A percentile compares a stretch with the other conserved stretches of the same genome.
phyloP scores from a whole-genome alignment of 2,329 filamentous ascomycete species.

The Fusarium sp. region DNA sequence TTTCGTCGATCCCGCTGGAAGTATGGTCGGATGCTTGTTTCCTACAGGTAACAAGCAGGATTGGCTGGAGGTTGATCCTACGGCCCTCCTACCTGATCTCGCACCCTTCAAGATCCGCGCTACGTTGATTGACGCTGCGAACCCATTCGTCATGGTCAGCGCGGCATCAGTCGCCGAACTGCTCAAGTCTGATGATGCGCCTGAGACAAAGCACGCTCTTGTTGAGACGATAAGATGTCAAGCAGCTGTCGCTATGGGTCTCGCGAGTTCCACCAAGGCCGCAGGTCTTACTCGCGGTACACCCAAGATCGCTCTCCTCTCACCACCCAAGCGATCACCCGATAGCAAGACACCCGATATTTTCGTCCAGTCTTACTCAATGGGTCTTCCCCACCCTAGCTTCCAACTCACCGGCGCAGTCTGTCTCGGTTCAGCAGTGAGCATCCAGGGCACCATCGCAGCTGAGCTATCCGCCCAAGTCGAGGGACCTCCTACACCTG shows the following conservation, averaged over 20 bases:
- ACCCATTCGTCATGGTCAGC: conserved; percentile 62
- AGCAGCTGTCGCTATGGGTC: conserved; percentile 68
- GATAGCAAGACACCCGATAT: conserved; percentile 49
- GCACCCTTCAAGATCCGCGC: conserved; percentile 47
- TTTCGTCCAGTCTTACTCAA: conserved; percentile 59
- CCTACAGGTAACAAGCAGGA: conserved; percentile 62
- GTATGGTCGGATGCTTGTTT: conserved; percentile 68
- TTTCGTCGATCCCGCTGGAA: conserved; percentile 69
- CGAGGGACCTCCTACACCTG: conserved; percentile 17
- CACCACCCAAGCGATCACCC: neutral
- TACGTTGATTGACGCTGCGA: conserved; percentile 52
- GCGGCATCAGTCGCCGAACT: conserved; percentile 28
- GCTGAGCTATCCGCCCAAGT: conserved; percentile 27
- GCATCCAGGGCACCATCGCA: conserved; percentile 56
- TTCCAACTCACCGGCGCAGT: conserved; percentile 64
- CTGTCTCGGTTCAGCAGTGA: conserved; percentile 58
- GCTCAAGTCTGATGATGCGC: conserved; percentile 12
- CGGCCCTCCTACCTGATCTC: conserved; percentile 32
- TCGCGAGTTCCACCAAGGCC: conserved; percentile 55
- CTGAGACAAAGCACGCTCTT: conserved; percentile 23
- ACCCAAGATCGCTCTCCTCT: conserved; percentile 69
- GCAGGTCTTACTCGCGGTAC: conserved; percentile 48
- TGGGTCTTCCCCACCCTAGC: conserved; percentile 62
- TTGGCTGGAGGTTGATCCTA: conserved; percentile 50
- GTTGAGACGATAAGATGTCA: conserved; percentile 64